Conservation (phyloP, 495 filamentous ascomycete genomes). For the Penicillium ochrochloron region DNA sequence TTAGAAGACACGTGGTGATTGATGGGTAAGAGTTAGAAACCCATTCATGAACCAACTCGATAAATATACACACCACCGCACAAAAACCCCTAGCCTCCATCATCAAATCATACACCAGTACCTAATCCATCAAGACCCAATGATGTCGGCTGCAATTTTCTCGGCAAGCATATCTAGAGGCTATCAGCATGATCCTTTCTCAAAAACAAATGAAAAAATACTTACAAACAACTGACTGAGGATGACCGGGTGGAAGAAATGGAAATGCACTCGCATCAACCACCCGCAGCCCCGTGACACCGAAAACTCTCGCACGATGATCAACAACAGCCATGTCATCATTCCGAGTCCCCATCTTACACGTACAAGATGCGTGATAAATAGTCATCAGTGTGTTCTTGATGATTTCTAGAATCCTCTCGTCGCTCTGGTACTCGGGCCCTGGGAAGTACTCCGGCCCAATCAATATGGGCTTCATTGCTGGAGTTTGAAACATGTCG, state of each 20-base stretch:
- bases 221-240: constrained; percentile 55
- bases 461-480: constrained; percentile 42
- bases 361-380: constrained; percentile 58
- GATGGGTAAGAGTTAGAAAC: constrained; percentile 1
- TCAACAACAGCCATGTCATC: constrained; percentile 62
- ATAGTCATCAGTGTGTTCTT: constrained; percentile 47
- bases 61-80: background rate
- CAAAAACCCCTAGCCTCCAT: background rate
- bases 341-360: constrained; percentile 52
- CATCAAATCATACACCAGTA: too few relatives aligned
- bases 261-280: constrained; percentile 65
- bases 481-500: constrained; percentile 35
- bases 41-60: background rate
- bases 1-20: constrained; percentile 33
- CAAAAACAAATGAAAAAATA: constrained; percentile 15
- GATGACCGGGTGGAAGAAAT: constrained; percentile 60
- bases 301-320: constrained; percentile 51
- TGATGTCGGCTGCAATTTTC: constrained; percentile 64
- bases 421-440: constrained; percentile 47
- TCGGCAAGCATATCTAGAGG: constrained; percentile 58
- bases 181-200: constrained; percentile 6
- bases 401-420: constrained; percentile 54
- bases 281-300: constrained; percentile 57
- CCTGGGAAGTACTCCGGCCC: constrained; percentile 60
- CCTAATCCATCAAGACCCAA: constrained; percentile 12